Conservation (phyloP, 176 grass and related monocot species). For the Triticum aestivum region DNA sequence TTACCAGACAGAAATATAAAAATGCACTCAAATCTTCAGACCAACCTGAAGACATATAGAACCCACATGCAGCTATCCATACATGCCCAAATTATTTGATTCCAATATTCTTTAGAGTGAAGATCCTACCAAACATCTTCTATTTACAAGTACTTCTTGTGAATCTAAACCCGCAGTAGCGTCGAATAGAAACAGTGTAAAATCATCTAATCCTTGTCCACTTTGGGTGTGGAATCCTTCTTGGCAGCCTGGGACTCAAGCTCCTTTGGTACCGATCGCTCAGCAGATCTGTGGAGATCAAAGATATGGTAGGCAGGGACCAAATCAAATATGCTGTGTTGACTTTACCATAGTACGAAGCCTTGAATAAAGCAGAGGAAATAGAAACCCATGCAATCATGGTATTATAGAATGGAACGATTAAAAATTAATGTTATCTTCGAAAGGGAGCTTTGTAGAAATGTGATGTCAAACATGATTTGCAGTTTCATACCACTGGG, state of each 20-base stretch:
- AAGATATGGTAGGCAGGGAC: neutral
- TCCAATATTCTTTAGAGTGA: neutral
- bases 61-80: neutral
- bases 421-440: neutral
- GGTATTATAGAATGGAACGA: neutral
- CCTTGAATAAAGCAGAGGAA: neutral
- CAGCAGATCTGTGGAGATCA: constrained; percentile 50
- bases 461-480: neutral
- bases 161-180: neutral
- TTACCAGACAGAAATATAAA: neutral
- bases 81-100: constrained; percentile 21
- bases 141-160: constrained; percentile 25
- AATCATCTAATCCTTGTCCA: constrained; percentile 54
- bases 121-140: constrained; percentile 9
- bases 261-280: constrained; percentile 53
- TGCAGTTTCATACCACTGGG: neutral
- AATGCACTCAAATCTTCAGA: neutral
- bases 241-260: constrained; percentile 60
- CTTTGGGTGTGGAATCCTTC: constrained; percentile 63
- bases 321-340: neutral
- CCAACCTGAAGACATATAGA: neutral
- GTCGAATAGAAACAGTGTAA: neutral
- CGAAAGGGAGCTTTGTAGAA: neutral
- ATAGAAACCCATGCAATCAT: neutral
- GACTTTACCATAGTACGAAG: neutral